Base-by-base conservation (phyloP, 2,329 filamentous ascomycete species). In the Paraphaeosphaeria sporulosa region DNA sequence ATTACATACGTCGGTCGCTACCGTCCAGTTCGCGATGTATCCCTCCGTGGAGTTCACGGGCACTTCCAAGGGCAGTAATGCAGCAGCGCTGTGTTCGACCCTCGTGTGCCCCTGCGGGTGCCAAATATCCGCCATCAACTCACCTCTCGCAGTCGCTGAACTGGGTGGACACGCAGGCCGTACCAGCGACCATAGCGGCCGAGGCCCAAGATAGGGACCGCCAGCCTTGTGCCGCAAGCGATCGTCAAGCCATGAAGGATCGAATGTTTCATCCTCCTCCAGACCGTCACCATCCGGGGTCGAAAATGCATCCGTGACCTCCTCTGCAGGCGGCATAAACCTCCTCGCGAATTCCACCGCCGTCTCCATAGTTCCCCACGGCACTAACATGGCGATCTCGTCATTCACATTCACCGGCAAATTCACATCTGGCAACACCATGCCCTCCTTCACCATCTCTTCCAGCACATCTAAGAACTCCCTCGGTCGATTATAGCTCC, bases 391-490 rank as follows among this genome's bases (percentile, higher is more conserved):
- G 1, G 80, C 75, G 19, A 79, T 75, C 65, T 83, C 81, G 43
- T 83, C 81, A 76, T 83, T 82, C 8, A 74, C 70, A 64, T 83
- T 84, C 34, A 84, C 70, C 0, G 82, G 74, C 27, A 85, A 72
- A 58, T 83, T 79, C 52, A 84, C 67, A 61, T 84, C 82, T 4
- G 82, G 82, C 13, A 84, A 80, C 65, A 34, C 69, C 69, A 56
- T 71, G 59, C 52, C 80, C 66, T 57, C 76, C 67, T 70, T 61
- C 19, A 68, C 55, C 19, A 70, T 34, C 4, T 40, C 77, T 76
- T 85, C 79, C 5, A 80, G 57, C 72, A 84, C 73, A 32, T 78
- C 72, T 34, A 67, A 58, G 79, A 80, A 83, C 2, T n/a, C 76
- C 58, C 7, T 75, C 64, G 48, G 81, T 66, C 76, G n/a, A n/a